A percentile compares a stretch with the other conserved stretches of the same genome.
phyloP scores from a whole-genome alignment of 2,329 filamentous ascomycete genomes.

The Ascochyta lentis region DNA sequence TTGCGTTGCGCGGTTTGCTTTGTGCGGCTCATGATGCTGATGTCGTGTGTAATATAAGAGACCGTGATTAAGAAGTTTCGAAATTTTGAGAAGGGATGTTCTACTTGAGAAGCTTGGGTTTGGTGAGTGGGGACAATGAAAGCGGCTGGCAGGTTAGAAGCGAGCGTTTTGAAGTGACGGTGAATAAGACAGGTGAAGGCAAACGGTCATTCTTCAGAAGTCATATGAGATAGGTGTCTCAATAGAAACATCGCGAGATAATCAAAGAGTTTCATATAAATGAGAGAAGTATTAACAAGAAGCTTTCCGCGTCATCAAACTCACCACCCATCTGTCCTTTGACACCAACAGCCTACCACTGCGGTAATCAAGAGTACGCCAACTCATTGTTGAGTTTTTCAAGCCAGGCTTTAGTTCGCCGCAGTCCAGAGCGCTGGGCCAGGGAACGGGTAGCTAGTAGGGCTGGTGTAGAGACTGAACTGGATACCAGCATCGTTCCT shows the following conservation, averaged over 20 bases:
- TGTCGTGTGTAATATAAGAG: too few species aligned
- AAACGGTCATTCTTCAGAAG: too few species aligned
- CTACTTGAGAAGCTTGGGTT: too few species aligned
- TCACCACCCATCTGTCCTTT: background rate
- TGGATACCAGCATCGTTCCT: conserved; percentile 53
- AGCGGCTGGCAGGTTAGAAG: too few species aligned
- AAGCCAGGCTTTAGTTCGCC: conserved; percentile 29
- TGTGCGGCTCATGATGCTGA: too few species aligned
- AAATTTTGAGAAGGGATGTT: too few species aligned
- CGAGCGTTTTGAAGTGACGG: too few species aligned
- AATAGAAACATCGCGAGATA: background rate
- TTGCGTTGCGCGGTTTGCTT: too few species aligned
- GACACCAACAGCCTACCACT: background rate
- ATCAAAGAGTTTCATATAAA: background rate
- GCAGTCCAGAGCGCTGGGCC: conserved; percentile 47
- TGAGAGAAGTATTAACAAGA: background rate
- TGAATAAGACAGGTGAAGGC: too few species aligned
- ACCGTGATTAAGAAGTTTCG: too few species aligned
- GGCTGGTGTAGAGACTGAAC: conserved; percentile 48
- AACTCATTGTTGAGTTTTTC: background rate
- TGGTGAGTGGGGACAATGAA: too few species aligned
- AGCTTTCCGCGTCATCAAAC: background rate
- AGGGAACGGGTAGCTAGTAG: conserved; percentile 45
- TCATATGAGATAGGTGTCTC: too few species aligned
- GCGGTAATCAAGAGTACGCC: background rate